phyloP scores from a whole-genome alignment of 768 basidiomycete genomes.

The Lentinus tigrinus region DNA sequence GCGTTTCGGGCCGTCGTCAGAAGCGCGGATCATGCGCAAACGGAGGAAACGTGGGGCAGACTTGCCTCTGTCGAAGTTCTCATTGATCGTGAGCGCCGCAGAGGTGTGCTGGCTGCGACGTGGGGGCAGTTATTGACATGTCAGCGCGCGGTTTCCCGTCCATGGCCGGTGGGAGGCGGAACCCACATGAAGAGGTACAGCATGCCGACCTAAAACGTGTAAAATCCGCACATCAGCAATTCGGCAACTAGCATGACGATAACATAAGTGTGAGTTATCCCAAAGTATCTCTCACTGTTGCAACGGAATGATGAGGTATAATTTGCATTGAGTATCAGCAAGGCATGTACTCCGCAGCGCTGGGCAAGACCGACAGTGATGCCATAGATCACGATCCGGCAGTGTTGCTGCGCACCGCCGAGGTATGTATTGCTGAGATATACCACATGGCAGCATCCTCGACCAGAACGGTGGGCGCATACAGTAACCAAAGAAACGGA shows the following conservation, averaged over 20 bases:
- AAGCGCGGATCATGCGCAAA: not conserved
- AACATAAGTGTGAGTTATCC: not conserved
- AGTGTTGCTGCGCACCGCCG: too few relatives aligned
- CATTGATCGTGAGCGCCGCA: conserved; percentile 80
- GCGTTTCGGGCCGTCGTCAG: conserved; percentile 4
- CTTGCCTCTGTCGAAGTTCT: conserved; percentile 81
- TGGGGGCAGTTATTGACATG: conserved; percentile 25
- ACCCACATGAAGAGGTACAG: conserved; percentile 84
- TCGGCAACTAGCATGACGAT: not conserved
- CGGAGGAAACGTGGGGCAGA: not conserved
- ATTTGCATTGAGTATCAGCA: too few relatives aligned
- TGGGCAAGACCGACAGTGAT: too few relatives aligned
- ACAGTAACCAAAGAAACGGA: conserved; percentile 9
- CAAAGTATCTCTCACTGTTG: not conserved
- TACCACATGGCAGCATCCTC: too few relatives aligned
- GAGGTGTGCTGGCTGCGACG: conserved; percentile 66
- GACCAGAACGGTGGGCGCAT: not conserved
- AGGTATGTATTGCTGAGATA: too few relatives aligned
- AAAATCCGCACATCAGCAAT: not conserved
- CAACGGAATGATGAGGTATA: too few relatives aligned
- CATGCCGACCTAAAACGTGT: conserved; percentile 66
- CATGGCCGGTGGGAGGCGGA: conserved; percentile 7
- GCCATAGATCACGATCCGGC: too few relatives aligned
- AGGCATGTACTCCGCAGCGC: too few relatives aligned
- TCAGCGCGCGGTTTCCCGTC: not conserved